Evolutionary conservation across 352 stramenopile species (phyloP).

Genomic region (Globisporangium orthogonon): DNA sequence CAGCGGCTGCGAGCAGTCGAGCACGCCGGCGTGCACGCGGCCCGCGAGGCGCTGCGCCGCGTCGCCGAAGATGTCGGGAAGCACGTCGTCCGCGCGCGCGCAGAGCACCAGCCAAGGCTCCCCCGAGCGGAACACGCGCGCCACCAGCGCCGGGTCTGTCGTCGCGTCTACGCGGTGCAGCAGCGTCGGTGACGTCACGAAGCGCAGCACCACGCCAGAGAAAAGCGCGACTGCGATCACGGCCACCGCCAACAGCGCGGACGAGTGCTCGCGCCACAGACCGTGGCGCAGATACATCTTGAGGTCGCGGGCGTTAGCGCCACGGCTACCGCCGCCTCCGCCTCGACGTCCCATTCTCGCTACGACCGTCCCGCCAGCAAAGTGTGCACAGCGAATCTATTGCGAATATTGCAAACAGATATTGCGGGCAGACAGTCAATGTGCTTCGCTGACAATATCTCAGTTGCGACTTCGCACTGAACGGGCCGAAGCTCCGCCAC

Average conservation of each 20-base stretch:
- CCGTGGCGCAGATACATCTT: conserved; percentile 80
- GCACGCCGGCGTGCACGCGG: conserved; percentile 55
- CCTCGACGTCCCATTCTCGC: conserved; percentile 33
- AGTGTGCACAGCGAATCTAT: background rate
- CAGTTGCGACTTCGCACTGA: too few species aligned
- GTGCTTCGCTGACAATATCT: too few species aligned
- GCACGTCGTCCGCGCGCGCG: conserved; percentile 49
- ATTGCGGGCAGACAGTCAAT: too few species aligned
- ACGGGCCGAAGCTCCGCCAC: too few species aligned
- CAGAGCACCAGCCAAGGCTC: conserved; percentile 83
- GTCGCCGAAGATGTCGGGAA: conserved; percentile 71
- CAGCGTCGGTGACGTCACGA: conserved; percentile 48
- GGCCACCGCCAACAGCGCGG: conserved; percentile 37
- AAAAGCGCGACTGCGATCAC: conserved; percentile 62
- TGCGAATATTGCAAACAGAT: too few species aligned
- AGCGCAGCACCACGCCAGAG: conserved; percentile 53
- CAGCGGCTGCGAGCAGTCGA: conserved; percentile 68
- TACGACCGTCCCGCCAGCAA: too few species aligned
- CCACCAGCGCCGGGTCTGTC: conserved; percentile 38
- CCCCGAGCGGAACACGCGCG: conserved; percentile 70
- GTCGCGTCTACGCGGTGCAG: conserved; percentile 57
- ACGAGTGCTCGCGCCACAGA: conserved; percentile 78
- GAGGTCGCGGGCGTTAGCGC: conserved; percentile 63
- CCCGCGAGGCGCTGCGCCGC: conserved; percentile 43
- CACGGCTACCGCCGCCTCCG: conserved; percentile 17